Evolutionary conservation across 1,139 yeast species (phyloP), one percentile per base, ranked within the genome.

Genomic region (Pichia sp.): DNA sequence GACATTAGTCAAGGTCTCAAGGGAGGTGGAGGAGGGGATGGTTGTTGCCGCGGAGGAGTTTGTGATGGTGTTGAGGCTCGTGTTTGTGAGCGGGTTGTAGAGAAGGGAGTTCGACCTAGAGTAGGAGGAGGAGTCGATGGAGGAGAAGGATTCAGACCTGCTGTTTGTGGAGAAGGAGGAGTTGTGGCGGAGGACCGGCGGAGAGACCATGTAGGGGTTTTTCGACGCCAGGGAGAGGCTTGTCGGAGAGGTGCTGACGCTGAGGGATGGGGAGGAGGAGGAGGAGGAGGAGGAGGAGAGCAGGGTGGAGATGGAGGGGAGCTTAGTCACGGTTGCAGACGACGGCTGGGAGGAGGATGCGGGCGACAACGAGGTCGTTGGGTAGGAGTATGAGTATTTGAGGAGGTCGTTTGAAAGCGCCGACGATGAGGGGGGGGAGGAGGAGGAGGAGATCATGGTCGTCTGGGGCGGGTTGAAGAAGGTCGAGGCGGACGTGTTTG

Each of bases 41-140:
- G 37, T 13, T n/a, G 37, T n/a, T 12, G 37, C 37, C 8, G 28
- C 9, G 28, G 28, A 25, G 28, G 8, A 6, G 37, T 31, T 31
- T 10, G 37, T 31, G n/a, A 31, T 31, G n/a, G 37, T 31, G 37
- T n/a, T 31, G 37, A 31, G 37, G 37, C 25, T 19, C 10, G 26
- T 25, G 34, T 21, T 21, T 13, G 41, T 10, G 41, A 39, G 23
- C 26, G 41, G 19, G 21, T 41, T 44, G 36, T 58, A 30, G 6
- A 54, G 23, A 2, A 63, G 53, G 2, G 61, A 51, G 22, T 56
- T 49, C 16, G 65, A 61, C 45, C 56, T 56, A 7, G 66, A 61
- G 21, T 58, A 50, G 51, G 53, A 52, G 52, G 57, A 47, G 51
- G 52, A 50, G 53, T 49, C 52, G 6, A 52, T 7, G 1, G 56